Evolutionary conservation across 2,329 filamentous ascomycete genomes (phyloP).

Genomic region (Colletotrichum horii): DNA sequence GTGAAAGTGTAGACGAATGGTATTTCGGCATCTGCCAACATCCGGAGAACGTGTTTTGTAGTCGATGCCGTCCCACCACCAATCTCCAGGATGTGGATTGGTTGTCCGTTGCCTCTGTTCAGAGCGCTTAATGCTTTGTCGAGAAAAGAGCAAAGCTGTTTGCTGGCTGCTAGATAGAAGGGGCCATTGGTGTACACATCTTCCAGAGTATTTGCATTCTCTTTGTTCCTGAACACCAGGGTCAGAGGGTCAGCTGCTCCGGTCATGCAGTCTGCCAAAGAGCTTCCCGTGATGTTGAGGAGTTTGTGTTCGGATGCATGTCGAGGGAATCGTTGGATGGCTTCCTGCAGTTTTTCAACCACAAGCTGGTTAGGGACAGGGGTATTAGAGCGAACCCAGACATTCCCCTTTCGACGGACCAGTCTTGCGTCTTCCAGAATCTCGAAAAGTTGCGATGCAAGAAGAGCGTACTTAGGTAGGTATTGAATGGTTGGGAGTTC

Average conservation of each 20-base stretch:
- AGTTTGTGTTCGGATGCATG: slow-evolving; percentile 37
- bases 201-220: slow-evolving; percentile 30
- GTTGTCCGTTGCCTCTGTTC: background rate
- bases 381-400: background rate
- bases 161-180: background rate
- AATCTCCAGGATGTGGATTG: slow-evolving; percentile 42
- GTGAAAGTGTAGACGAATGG: slow-evolving; percentile 45
- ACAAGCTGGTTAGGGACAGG: slow-evolving; percentile 3
- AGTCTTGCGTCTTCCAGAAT: slow-evolving; percentile 28
- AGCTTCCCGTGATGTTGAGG: slow-evolving; percentile 32
- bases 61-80: slow-evolving; percentile 50
- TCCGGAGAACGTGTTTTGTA: slow-evolving; percentile 32
- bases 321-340: slow-evolving; percentile 33
- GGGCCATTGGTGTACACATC: slow-evolving; percentile 35
- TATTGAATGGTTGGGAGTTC: slow-evolving; percentile 23
- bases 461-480: slow-evolving; percentile 28
- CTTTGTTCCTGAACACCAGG: slow-evolving; percentile 40
- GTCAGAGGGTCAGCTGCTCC: slow-evolving; percentile 39
- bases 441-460: slow-evolving; percentile 30
- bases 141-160: background rate
- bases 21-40: slow-evolving; percentile 27
- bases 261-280: slow-evolving; percentile 41
- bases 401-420: background rate
- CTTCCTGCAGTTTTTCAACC: slow-evolving; percentile 24
- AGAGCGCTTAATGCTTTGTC: slow-evolving; percentile 16